phyloP scores from a whole-genome alignment of 148 eudicot species.

The Polygonum maritimum region DNA sequence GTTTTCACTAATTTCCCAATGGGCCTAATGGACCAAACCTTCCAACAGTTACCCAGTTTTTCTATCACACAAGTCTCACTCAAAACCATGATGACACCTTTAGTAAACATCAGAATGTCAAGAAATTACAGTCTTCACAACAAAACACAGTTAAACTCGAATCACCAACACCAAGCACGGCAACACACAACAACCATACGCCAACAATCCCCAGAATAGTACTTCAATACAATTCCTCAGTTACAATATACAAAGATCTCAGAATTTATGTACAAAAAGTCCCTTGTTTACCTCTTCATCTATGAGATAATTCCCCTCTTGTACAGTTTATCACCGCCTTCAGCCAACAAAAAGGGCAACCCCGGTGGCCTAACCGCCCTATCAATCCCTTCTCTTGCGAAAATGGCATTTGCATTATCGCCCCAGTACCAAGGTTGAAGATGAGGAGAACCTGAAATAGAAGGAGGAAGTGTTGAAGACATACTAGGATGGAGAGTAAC shows the following conservation, averaged over 20 bases:
- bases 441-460: slow-evolving; percentile 23
- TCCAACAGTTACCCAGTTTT: too few relatives aligned
- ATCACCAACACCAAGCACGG: background rate
- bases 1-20: too few relatives aligned
- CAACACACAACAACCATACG: background rate
- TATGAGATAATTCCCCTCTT: slow-evolving; percentile 40
- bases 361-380: slow-evolving; percentile 27
- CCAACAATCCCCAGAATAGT: background rate
- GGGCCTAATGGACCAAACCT: too few relatives aligned
- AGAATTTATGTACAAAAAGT: background rate
- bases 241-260: background rate
- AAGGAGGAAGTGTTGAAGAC: slow-evolving; percentile 13
- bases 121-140: background rate
- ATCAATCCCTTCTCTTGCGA: slow-evolving; percentile 37
- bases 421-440: slow-evolving; percentile 82
- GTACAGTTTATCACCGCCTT: slow-evolving; percentile 81
- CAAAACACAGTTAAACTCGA: too few relatives aligned
- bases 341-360: slow-evolving; percentile 42
- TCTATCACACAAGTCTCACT: too few relatives aligned
- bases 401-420: slow-evolving; percentile 32
- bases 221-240: background rate
- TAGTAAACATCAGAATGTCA: too few relatives aligned
- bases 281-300: background rate
- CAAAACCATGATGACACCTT: too few relatives aligned
- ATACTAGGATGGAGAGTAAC: slow-evolving; percentile 46